Evolutionary conservation across 2,329 filamentous ascomycete species (phyloP), one percentile per base, ranked within the genome.

Genomic region (Fusarium buxicola): DNA sequence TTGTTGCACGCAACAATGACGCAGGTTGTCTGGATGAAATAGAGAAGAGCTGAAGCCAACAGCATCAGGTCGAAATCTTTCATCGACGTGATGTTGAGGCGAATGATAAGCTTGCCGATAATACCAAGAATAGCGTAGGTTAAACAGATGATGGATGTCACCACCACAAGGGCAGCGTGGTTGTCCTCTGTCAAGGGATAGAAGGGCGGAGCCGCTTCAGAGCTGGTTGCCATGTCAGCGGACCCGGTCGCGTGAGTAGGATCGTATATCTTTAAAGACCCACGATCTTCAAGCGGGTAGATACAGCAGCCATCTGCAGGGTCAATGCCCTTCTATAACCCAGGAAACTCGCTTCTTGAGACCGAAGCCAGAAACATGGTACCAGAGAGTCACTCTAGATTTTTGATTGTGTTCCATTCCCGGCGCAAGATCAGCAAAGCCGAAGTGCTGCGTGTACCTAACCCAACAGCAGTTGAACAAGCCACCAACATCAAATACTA

Each of bases 71-170:
- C 67, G 21, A 60, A 69, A 7, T 68, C 67, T 30, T 62, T 55
- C 45, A 70, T 51, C 2, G 67, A 69, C 11, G 65, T 66, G 5
- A 69, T 63, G 16, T 69, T 69, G 21, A 69, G 34, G 7, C 67
- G 67, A 16, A 69, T 69, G 12, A 69, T 53, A 9, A 70, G 13
- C 40, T 69, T 69, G 1, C 57, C 59, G 5, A 67, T 7, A 1
- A 66, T 65, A 3, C 62, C 67, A 2, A 69, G 39, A 8, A 69
- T 15, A 7, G 67, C 63, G 21, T 69, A 69, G 13, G 66, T 54
- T 6, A 66, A 49, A 38, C 69, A 70, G 15, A 67, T 47, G 3
- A 69, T 28, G 0, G 67, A 57, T 0, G 67, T 58, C 5, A 68
- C 56, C 13, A 69, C 67, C 12, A 69, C 67, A 2, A 69, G 47